Percentiles rank a stretch among this genome's conserved stretches.
phyloP scores from a whole-genome alignment of 768 basidiomycete species.

The Boletus pseudo-olivaceus region DNA sequence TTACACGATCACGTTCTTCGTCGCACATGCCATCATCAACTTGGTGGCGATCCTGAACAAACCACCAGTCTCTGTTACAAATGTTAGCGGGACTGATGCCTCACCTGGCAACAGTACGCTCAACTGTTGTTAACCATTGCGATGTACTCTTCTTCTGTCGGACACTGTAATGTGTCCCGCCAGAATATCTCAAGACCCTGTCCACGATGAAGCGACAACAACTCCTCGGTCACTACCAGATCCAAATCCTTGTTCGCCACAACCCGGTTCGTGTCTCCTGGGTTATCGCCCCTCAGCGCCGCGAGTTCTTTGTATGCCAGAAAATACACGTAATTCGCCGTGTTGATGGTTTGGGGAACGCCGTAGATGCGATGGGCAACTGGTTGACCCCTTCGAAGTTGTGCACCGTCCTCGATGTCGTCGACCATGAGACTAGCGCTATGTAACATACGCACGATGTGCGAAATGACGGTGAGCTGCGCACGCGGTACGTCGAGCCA shows the following conservation, averaged over 20 bases:
- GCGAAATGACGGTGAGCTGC: slow-evolving; percentile 69
- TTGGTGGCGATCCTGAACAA: slow-evolving; percentile 90
- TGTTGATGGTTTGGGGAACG: slow-evolving; percentile 94
- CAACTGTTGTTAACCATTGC: slow-evolving; percentile 95
- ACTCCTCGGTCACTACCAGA: slow-evolving; percentile 42
- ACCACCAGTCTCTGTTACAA: slow-evolving; percentile 81
- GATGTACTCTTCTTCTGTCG: slow-evolving; percentile 92
- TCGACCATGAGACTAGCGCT: slow-evolving; percentile 94
- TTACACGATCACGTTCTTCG: slow-evolving; percentile 57
- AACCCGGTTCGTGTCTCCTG: slow-evolving; percentile 2
- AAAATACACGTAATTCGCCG: slow-evolving; percentile 96
- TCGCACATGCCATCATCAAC: slow-evolving; percentile 91
- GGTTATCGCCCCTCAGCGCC: slow-evolving; percentile 9
- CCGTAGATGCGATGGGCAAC: slow-evolving; percentile 95
- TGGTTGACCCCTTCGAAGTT: slow-evolving; percentile 82
- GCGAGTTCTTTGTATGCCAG: slow-evolving; percentile 81
- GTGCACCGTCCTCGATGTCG: slow-evolving; percentile 91
- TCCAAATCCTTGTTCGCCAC: slow-evolving; percentile 79
- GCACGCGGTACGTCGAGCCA: slow-evolving; percentile 83
- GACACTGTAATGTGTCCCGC: slow-evolving; percentile 88
- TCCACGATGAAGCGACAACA: slow-evolving; percentile 87
- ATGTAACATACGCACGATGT: slow-evolving; percentile 91
- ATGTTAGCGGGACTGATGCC: slow-evolving; percentile 40
- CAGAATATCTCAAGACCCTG: slow-evolving; percentile 94
- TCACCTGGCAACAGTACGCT: slow-evolving; percentile 45